A percentile compares a stretch with the other conserved stretches of the same genome.
Conservation (phyloP, 2,329 filamentous ascomycete species). For the Zymoseptoria tritici region DNA sequence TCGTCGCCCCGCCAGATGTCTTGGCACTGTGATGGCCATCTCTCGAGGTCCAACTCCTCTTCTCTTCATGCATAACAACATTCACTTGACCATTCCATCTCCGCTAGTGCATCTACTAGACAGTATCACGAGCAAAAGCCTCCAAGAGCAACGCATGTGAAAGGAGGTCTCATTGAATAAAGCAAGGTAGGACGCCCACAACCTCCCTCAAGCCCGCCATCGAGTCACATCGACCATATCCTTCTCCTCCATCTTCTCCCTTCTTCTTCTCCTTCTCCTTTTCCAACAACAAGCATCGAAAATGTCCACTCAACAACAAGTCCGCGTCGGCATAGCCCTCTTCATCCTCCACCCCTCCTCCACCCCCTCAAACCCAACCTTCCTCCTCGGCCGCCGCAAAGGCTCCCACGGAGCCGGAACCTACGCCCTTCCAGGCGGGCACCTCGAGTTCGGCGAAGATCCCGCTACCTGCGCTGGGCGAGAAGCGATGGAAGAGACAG, state of each 20-base stretch:
- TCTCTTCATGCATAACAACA: background rate
- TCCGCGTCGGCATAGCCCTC: background rate
- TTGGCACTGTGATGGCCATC: background rate
- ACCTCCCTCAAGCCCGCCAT: background rate
- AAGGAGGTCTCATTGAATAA: background rate
- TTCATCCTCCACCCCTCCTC: background rate
- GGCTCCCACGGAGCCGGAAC: conserved; percentile 39
- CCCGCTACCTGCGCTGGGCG: conserved; percentile 56
- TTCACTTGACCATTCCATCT: background rate
- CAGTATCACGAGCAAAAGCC: background rate
- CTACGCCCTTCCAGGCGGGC: conserved; percentile 58
- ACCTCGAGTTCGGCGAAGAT: conserved; percentile 63
- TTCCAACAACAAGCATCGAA: background rate
- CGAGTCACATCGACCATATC: background rate
- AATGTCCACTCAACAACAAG: background rate
- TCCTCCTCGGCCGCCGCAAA: conserved; percentile 42
- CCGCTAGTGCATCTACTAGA: background rate
- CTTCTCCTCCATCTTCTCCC: background rate
- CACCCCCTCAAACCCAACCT: conserved; percentile 32
- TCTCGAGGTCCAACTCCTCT: background rate
- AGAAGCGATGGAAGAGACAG: conserved; percentile 66
- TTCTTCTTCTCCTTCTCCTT: background rate
- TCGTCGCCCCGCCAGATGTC: background rate
- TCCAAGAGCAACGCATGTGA: background rate
- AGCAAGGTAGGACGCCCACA: background rate